A percentile compares a stretch with the other conserved stretches of the same genome.
Evolutionary conservation across 768 basidiomycete genomes (phyloP).

Genomic region (Harrya chromipes): DNA sequence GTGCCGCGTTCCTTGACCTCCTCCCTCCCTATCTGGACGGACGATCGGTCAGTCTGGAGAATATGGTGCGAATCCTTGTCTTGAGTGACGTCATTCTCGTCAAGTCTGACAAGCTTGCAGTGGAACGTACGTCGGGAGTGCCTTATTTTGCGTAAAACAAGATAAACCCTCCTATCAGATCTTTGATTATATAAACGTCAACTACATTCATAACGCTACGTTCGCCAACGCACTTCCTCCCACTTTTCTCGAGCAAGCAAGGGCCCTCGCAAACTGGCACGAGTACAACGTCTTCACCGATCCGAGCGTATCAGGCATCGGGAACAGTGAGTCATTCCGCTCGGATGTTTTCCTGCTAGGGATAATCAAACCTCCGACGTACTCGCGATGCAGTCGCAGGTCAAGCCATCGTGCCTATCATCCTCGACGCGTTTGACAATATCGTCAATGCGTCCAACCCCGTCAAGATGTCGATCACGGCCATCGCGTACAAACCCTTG

Average conservation of each 20-base stretch:
- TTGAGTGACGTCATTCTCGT: neutral
- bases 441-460: slow-evolving; percentile 52
- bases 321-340: slow-evolving; percentile 48
- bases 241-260: slow-evolving; percentile 50
- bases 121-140: slow-evolving; percentile 41
- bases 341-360: neutral
- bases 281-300: slow-evolving; percentile 67
- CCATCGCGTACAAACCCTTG: slow-evolving; percentile 76
- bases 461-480: slow-evolving; percentile 55
- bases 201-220: slow-evolving; percentile 59
- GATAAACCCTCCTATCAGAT: slow-evolving; percentile 37
- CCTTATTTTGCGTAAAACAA: neutral
- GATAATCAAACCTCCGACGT: neutral
- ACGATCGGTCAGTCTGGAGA: slow-evolving; percentile 47
- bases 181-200: slow-evolving; percentile 73
- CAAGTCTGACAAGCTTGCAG: slow-evolving; percentile 24
- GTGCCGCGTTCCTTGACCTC: slow-evolving; percentile 44
- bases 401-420: slow-evolving; percentile 57
- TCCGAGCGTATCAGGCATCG: slow-evolving; percentile 50
- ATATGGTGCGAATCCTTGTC: slow-evolving; percentile 46
- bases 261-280: slow-evolving; percentile 67
- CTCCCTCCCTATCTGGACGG: slow-evolving; percentile 54
- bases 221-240: slow-evolving; percentile 48
- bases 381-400: slow-evolving; percentile 51
- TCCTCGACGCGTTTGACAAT: slow-evolving; percentile 49